These are phyloP conservation scores for Saksenaea vasiformis DNA, from an alignment of 371 early-diverging fungal genomes.

Conservation along the genomic window DNA sequence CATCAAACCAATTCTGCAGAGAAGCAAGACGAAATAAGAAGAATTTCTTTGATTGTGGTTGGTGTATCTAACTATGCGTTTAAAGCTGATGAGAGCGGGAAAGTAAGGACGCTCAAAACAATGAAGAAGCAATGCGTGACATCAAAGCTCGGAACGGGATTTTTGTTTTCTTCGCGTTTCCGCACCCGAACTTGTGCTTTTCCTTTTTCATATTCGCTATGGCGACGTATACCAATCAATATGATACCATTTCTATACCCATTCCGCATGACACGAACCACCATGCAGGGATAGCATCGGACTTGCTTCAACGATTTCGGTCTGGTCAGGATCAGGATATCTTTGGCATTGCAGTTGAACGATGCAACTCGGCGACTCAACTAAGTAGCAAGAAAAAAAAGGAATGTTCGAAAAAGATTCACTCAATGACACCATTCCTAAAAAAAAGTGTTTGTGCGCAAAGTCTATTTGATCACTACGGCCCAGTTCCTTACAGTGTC, in stretches of 20 bases:
- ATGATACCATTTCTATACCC: not conserved
- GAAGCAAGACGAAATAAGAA: too few relatives aligned
- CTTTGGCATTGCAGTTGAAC: constrained; percentile 38
- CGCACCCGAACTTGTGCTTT: not conserved
- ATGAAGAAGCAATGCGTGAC: too few relatives aligned
- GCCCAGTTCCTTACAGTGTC: constrained; percentile 13
- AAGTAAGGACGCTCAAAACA: too few relatives aligned
- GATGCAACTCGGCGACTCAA: constrained; percentile 32
- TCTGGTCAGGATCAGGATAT: constrained; percentile 43
- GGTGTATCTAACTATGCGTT: too few relatives aligned
- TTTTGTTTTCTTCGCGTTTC: not conserved
- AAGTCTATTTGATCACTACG: constrained; percentile 16
- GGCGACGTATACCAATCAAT: not conserved
- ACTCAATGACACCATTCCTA: not conserved
- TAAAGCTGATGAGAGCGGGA: too few relatives aligned
- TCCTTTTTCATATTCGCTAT: not conserved
- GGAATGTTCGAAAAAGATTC: not conserved
- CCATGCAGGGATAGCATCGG: constrained; percentile 10
- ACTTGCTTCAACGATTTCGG: constrained; percentile 26
- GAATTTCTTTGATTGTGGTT: too few relatives aligned
- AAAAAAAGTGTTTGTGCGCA: constrained; percentile 19
- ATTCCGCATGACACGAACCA: not conserved
- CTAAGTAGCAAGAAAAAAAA: constrained; percentile 29
- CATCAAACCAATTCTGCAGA: too few relatives aligned
- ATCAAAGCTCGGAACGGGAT: not conserved